Evolutionary conservation across 441 rosid genomes (phyloP), one percentile per base, ranked within the genome.

Genomic region (Iberis amara): DNA sequence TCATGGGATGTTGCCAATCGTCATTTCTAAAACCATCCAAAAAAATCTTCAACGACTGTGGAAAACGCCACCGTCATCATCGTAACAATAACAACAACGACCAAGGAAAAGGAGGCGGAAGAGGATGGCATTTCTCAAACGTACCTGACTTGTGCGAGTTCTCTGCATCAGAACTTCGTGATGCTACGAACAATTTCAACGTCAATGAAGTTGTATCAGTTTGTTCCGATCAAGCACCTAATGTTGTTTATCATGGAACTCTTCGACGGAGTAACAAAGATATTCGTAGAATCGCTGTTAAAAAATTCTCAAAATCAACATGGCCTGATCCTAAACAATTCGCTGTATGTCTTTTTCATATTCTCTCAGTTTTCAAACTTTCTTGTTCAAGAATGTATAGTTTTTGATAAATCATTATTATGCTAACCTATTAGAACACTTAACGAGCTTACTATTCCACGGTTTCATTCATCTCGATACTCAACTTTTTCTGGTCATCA

Each of bases 271-370:
- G 57, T 28, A 68, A 73, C 46, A 68, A 57, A 37, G 76, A 64
- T 61, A 70, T 68, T 39, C 77, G 83, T 38, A 71, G 79, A 74
- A 76, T 86, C 60, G 89, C 87, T 36, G 79, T 89, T 55, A 86
- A 89, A 68, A 80, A 72, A 47, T 84, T 86, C 57, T 60, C 82
- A 9, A 86, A 82, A 64, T 33, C 60, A 49, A 86, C 95, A 11
- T 86, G 96, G 96, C 96, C 94, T 11, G 87, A 86, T 70, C 80
- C 96, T 7, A 81, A 82, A 55, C 96, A 86, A 76, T 90, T 90
- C 63, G 83, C 82, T n/a, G 96, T 86, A 76, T 14, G 68, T 52
- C n/a, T 39, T 28, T 31, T 8, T 26, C 6, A 26, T 26, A 26
- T 24, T 24, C 4, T 24, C 27, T 24, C 4, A 24, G 27, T 24